phyloP scores from a whole-genome alignment of 2,329 filamentous ascomycete species.

The Fusarium caatingaense region DNA sequence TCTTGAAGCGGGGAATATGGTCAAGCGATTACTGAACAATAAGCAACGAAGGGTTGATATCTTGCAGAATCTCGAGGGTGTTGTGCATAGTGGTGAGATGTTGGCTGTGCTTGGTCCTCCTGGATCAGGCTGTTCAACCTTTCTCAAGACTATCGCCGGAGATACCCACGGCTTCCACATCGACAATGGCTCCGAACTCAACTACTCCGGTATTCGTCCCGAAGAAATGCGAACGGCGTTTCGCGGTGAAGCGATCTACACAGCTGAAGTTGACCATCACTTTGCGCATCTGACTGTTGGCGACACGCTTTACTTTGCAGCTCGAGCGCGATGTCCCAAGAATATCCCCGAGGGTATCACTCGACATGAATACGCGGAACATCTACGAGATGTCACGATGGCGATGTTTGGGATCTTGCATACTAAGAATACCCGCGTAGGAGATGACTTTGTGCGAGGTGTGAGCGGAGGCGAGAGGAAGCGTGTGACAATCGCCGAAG shows the following conservation, averaged over 20 bases:
- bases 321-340: slow-evolving; percentile 72
- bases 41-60: slow-evolving; percentile 71
- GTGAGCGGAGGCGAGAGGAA: slow-evolving; percentile 65
- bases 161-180: slow-evolving; percentile 82
- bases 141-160: slow-evolving; percentile 82
- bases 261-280: slow-evolving; percentile 82
- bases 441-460: slow-evolving; percentile 73
- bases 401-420: slow-evolving; percentile 77
- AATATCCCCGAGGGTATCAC: slow-evolving; percentile 68
- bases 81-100: slow-evolving; percentile 77
- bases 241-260: slow-evolving; percentile 85
- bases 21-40: slow-evolving; percentile 48
- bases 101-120: slow-evolving; percentile 77
- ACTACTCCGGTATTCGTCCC: slow-evolving; percentile 76
- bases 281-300: slow-evolving; percentile 80
- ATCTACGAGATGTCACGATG: slow-evolving; percentile 76
- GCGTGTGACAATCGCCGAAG: slow-evolving; percentile 54
- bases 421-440: slow-evolving; percentile 75
- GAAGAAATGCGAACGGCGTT: slow-evolving; percentile 79
- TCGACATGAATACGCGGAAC: slow-evolving; percentile 63
- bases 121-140: slow-evolving; percentile 78
- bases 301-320: slow-evolving; percentile 80
- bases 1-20: slow-evolving; percentile 33
- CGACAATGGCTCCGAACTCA: slow-evolving; percentile 74
- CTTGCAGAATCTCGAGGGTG: slow-evolving; percentile 70